These are phyloP conservation scores for Malassezia slooffiae DNA, from an alignment of 1,284 basidiomycete genomes.

Conservation along the genomic window DNA sequence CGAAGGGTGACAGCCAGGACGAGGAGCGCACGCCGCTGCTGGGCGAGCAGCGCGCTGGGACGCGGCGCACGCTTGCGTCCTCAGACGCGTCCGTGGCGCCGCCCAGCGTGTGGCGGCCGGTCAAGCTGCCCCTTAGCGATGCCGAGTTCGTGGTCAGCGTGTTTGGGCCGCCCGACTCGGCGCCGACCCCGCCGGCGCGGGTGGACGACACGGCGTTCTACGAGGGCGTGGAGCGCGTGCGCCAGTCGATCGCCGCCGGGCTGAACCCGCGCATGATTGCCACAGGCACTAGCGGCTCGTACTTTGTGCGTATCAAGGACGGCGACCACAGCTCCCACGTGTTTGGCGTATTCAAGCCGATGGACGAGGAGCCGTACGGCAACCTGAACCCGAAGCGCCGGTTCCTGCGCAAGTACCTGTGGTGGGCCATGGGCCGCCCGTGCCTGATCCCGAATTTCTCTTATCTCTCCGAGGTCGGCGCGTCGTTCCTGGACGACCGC, in stretches of 20 bases:
- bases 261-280: conserved; percentile 43
- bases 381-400: conserved; percentile 42
- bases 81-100: no score
- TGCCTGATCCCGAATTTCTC: conserved; percentile 45
- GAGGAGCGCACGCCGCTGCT: no score
- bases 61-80: no score
- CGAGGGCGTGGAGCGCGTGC: conserved; percentile 23
- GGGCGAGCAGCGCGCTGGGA: no score
- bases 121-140: no score
- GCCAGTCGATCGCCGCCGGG: conserved; percentile 29
- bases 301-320: conserved; percentile 26
- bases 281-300: conserved; percentile 39
- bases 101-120: no score
- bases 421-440: conserved; percentile 46
- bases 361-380: conserved; percentile 45
- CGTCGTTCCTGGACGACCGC: conserved; percentile 67
- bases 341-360: conserved; percentile 42
- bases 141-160: conserved; percentile 16
- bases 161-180: conserved; percentile 11
- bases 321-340: conserved; percentile 9
- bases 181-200: background rate
- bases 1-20: no score
- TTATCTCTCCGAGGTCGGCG: conserved; percentile 61
- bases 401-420: conserved; percentile 42
- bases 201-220: conserved; percentile 15